Evolutionary conservation across 2,329 filamentous ascomycete genomes (phyloP), one percentile per base, ranked within the genome.

Genomic region (Ophiostoma himal-ulmi): DNA sequence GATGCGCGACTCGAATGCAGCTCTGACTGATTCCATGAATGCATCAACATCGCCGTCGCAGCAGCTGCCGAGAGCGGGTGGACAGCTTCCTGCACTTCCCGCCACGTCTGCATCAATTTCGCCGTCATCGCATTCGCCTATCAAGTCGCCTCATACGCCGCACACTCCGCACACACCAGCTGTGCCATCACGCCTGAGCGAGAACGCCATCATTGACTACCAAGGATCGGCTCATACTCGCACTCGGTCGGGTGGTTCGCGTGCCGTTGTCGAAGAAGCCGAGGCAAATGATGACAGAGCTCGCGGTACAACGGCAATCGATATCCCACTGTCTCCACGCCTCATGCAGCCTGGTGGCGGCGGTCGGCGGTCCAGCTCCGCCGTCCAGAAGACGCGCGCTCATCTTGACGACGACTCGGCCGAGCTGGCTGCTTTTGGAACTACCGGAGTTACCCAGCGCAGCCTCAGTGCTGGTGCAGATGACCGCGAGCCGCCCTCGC

Each of bases 131-230:
- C 94, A 93, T 0, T 97, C 94, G 11, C 94, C 94, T 1, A 92
- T 91, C 70, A 97, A 97, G 22, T 97, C 93, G 2, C 93, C 91
- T 11, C 93, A 94, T 77, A 97, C 92, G 0, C 93, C 94, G 1
- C 94, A 98, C 76, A 96, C 93, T 0, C 95, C 95, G 4, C 94
- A 99, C 77, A 97, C 93, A 0, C 95, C 95, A 3, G 93, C 94
- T 13, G 93, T 98, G 37, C 94, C 94, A 26, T 97, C 94, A 8
- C 87, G 95, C n/a, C 82, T 99, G 30, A 96, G 93, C 77, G 93
- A 95, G 73, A 94, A 96, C 76, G 95, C 92, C 68, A 92, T 95
- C 72, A 88, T 89, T 62, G 90, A 92, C 74, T 91, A 93, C 76
- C 77, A 78, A 67, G 74, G 78, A 36, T 37, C 60, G 34, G 60